Evolutionary conservation across 2,329 filamentous ascomycete genomes (phyloP), one percentile per base, ranked within the genome.

Genomic region (Penicillium sp.): DNA sequence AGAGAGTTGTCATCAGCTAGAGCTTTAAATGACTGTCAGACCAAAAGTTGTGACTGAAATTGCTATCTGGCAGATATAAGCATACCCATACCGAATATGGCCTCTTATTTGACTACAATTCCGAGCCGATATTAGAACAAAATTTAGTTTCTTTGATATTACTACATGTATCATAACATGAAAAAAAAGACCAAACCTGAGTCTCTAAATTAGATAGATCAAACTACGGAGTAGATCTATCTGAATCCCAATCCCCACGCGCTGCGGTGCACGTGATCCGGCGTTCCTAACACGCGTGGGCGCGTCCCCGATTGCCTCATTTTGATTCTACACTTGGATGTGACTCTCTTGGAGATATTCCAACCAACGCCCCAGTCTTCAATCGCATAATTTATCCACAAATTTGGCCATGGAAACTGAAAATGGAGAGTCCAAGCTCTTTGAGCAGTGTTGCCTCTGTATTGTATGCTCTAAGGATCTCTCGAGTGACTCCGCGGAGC

Each of bases 391-490:
- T 25, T 19, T 6, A 33, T 17, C 38, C 5, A 7, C 3, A 39
- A 23, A 3, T 25, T 38, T 41, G 54, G 36, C 60, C 55, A 74
- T 76, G 69, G 67, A 62, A 49, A 65, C 64, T 27, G 62, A 57
- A 44, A 64, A 66, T 12, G 65, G 65, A 35, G 70, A 67, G 49
- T 57, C 66, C 33, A 71, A 68, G 54, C 71, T 81, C 53, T 81
- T 82, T 58, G 71, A 73, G 17, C 76, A 79, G 61, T 78, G 78
- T 65, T 73, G 72, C 49, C 72, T 81, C 61, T 78, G 77, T 59
- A 77, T 82, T 42, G 69, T 82, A 45, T 73, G 73, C 63, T 78
- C 76, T 8, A 73, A 74, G 17, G 66, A 70, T n/a, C 68, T 81
- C 3, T 60, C 68, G 19, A 63, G 70, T n/a, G 73, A 77, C 43